phyloP scores from a whole-genome alignment of 768 basidiomycete genomes.

The Suillus decipiens region DNA sequence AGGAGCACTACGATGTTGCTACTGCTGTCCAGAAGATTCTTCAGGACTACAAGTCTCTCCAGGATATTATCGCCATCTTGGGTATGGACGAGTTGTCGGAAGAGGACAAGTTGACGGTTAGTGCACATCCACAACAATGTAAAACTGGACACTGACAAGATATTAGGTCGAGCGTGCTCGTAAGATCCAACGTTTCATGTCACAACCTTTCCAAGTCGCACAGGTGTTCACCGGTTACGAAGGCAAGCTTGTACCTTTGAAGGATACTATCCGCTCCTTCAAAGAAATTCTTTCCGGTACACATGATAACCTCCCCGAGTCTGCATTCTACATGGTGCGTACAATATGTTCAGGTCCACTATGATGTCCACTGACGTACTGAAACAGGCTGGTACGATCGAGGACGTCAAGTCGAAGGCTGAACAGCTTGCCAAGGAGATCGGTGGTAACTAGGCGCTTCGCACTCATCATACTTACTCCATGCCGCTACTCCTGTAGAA shows the following conservation, averaged over 20 bases:
- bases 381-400: constrained; percentile 80
- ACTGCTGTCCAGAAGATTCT: constrained; percentile 97
- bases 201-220: constrained; percentile 99
- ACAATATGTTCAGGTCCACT: background rate
- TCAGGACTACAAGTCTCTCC: constrained; percentile 94
- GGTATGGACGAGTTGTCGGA: constrained; percentile 99
- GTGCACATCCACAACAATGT: constrained; percentile 27
- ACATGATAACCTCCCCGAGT: constrained; percentile 91
- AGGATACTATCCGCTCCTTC: constrained; percentile 96
- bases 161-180: constrained; percentile 91
- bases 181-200: constrained; percentile 99
- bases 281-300: constrained; percentile 92
- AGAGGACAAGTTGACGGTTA: constrained; percentile 97
- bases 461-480: constrained; percentile 9
- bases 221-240: constrained; percentile 99
- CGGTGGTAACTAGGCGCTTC: constrained; percentile 42
- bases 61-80: constrained; percentile 99
- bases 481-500: constrained; percentile 10
- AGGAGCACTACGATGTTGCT: constrained; percentile 95
- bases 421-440: constrained; percentile 97
- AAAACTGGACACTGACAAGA: background rate
- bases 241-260: constrained; percentile 94
- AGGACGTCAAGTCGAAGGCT: constrained; percentile 96
- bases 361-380: constrained; percentile 7
- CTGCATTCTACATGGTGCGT: constrained; percentile 94